Evolutionary conservation across 1,139 yeast genomes (phyloP).

Genomic region (Suhomyces chickasaworum): DNA sequence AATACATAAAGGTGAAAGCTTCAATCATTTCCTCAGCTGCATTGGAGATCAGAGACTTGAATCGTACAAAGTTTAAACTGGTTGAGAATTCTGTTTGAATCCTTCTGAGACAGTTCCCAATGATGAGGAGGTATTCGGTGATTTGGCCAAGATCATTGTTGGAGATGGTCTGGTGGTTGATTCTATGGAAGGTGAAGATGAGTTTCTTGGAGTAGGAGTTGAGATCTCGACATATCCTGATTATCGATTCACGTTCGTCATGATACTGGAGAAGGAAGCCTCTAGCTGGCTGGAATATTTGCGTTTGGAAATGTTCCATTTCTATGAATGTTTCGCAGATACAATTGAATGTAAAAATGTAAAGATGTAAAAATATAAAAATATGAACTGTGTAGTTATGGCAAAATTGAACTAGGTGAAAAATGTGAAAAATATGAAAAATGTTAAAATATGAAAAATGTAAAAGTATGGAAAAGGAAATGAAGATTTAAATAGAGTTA

Average conservation of each 20-base stretch:
- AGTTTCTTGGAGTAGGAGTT: conserved; percentile 42
- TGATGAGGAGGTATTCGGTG: conserved; percentile 18
- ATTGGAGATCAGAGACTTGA: conserved; percentile 29
- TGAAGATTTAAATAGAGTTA: too few species aligned
- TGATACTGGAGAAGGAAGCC: conserved; percentile 22
- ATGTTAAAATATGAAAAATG: background rate
- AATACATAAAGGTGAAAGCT: conserved; percentile 39
- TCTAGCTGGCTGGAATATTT: conserved; percentile 19
- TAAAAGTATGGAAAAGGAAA: too few species aligned
- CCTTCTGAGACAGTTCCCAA: conserved; percentile 16
- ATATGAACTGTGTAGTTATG: background rate
- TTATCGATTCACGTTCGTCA: conserved; percentile 38
- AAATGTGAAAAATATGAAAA: background rate
- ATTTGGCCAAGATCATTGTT: conserved; percentile 18
- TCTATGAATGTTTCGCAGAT: background rate
- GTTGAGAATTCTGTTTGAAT: conserved; percentile 1
- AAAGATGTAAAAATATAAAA: background rate
- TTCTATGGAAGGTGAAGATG: conserved; percentile 40
- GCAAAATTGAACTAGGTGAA: background rate
- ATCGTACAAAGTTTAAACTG: conserved; percentile 19
- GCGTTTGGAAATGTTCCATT: background rate
- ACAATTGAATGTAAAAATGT: too few species aligned
- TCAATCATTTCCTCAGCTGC: conserved; percentile 42
- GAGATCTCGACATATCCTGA: conserved; percentile 38
- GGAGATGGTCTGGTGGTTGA: conserved; percentile 15